Evolutionary conservation across 257 asterid genomes (phyloP).

Genomic region (Gentiana macrophylla): DNA sequence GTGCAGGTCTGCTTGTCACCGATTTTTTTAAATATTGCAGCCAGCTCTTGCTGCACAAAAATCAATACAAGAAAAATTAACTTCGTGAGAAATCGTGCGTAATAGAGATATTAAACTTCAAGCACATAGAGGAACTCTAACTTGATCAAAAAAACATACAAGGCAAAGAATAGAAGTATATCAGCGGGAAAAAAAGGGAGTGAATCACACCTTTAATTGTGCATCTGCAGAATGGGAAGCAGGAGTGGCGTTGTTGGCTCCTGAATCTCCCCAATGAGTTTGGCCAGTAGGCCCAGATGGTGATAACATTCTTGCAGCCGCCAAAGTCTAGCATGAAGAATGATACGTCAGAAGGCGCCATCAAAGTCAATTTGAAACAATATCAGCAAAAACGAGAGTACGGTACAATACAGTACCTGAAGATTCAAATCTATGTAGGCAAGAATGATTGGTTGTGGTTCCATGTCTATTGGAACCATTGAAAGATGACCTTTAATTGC

Average conservation of each 20-base stretch:
- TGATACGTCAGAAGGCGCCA: too few species aligned
- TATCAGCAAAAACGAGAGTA: not conserved
- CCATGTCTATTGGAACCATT: slow-evolving; percentile 95
- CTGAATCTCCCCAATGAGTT: slow-evolving; percentile 92
- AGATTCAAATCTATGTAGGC: slow-evolving; percentile 98
- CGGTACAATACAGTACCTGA: slow-evolving; percentile 42
- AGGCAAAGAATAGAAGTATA: too few species aligned
- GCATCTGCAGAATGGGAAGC: slow-evolving; percentile 83
- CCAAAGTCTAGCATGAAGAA: slow-evolving; percentile 62
- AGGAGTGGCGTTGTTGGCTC: slow-evolving; percentile 71
- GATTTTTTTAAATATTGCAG: slow-evolving; percentile 94
- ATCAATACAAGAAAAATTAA: slow-evolving; percentile 12
- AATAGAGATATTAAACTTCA: not conserved
- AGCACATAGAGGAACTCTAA: not conserved
- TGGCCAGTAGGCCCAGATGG: slow-evolving; percentile 91
- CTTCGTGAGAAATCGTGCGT: not conserved
- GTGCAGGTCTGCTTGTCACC: slow-evolving; percentile 99
- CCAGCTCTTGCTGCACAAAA: slow-evolving; percentile 80
- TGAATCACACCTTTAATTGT: slow-evolving; percentile 66
- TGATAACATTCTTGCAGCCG: slow-evolving; percentile 99
- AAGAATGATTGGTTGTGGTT: slow-evolving; percentile 94
- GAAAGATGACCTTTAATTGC: slow-evolving; percentile 98
- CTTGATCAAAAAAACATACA: too few species aligned
- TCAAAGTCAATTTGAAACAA: too few species aligned
- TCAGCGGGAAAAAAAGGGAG: not conserved